Conservation (phyloP, 306 rosid genomes). For the Ochetophila trinervis region DNA sequence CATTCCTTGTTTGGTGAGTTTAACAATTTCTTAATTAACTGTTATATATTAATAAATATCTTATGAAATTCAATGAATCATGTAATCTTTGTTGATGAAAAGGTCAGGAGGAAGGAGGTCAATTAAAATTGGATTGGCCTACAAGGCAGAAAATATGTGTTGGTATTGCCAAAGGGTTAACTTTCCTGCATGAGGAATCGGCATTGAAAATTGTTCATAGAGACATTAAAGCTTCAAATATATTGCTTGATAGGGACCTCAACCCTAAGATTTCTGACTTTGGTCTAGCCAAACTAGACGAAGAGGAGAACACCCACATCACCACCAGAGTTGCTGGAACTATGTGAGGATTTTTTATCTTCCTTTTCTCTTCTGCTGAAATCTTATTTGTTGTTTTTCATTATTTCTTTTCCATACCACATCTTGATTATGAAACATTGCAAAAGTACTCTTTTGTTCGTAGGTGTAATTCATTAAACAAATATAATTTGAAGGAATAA, state of each 20-base stretch:
- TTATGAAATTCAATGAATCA: neutral
- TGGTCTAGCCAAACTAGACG: constrained; percentile 66
- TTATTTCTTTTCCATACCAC: too few species aligned
- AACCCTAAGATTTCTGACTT: constrained; percentile 69
- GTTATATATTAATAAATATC: neutral
- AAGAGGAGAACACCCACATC: constrained; percentile 56
- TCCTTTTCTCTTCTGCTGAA: neutral
- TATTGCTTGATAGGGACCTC: constrained; percentile 48
- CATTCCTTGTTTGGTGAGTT: constrained; percentile 20
- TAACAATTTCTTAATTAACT: neutral
- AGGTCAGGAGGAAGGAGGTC: neutral
- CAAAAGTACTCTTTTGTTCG: too few species aligned
- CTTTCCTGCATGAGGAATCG: constrained; percentile 63
- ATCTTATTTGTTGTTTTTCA: too few species aligned
- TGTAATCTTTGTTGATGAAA: neutral
- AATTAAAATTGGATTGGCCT: constrained; percentile 33
- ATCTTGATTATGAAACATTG: too few species aligned
- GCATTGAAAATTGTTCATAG: constrained; percentile 59
- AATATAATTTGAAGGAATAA: too few species aligned
- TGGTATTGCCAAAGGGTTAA: constrained; percentile 63
- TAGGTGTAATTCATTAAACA: too few species aligned
- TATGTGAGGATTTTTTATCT: constrained; percentile 37
- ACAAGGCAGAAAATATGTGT: constrained; percentile 56
- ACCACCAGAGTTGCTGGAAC: constrained; percentile 63
- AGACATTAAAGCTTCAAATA: constrained; percentile 55